Percentiles rank a stretch among this genome's conserved stretches.
Conservation (phyloP, 2,329 filamentous ascomycete genomes). For the Aspergillus ochraceoroseus region DNA sequence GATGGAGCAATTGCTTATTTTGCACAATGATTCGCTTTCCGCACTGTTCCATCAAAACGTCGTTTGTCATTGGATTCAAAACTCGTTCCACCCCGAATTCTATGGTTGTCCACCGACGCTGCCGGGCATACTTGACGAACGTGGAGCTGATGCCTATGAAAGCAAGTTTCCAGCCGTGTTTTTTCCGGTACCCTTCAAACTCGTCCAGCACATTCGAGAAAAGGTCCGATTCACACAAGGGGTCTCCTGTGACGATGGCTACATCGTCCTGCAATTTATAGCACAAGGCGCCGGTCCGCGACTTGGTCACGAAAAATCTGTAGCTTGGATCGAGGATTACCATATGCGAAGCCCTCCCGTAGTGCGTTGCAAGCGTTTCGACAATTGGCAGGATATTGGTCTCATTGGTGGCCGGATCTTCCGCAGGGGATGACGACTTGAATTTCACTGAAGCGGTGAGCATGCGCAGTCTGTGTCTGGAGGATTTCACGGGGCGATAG, state of each 20-base stretch:
- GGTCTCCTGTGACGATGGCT: constrained; percentile 40
- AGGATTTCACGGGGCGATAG: no score
- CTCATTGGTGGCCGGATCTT: no score
- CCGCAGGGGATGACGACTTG: no score
- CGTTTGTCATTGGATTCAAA: constrained; percentile 40
- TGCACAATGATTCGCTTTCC: constrained; percentile 39
- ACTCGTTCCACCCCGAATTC: constrained; percentile 40
- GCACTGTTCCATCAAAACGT: constrained; percentile 33
- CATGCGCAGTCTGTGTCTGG: no score
- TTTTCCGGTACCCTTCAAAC: constrained; percentile 34
- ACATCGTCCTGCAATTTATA: constrained; percentile 39
- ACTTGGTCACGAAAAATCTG: constrained; percentile 39
- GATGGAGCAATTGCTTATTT: constrained; percentile 36
- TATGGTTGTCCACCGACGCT: constrained; percentile 34
- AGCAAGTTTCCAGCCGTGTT: constrained; percentile 30
- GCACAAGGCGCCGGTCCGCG: constrained; percentile 34
- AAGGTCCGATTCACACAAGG: constrained; percentile 30
- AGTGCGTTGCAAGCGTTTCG: constrained; percentile 26
- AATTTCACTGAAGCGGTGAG: no score
- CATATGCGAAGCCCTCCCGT: constrained; percentile 43
- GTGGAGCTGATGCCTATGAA: constrained; percentile 37
- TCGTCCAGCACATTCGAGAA: constrained; percentile 32
- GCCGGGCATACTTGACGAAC: constrained; percentile 27
- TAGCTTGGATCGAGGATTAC: constrained; percentile 43
- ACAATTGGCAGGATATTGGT: no score